Base-by-base conservation (phyloP, 2,329 filamentous ascomycete genomes). In the Colletotrichum liaoningense region DNA sequence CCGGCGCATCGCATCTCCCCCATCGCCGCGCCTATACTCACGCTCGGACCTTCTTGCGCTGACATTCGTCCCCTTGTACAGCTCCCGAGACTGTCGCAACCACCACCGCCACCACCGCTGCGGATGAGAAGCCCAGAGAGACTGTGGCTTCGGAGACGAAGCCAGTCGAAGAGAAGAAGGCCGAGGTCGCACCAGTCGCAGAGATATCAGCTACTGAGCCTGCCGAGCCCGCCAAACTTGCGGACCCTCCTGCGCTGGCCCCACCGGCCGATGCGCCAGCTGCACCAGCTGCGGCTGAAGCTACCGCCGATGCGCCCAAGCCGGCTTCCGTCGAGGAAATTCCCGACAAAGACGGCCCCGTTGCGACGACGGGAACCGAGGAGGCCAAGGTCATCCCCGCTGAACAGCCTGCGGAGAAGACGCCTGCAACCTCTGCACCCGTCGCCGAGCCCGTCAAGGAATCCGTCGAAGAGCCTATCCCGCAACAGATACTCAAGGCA, bases 271-370 rank as follows among this genome's bases (percentile, higher is more conserved):
- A 68, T 19, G 72, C 67, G 76, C 46, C 74, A 12, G 56, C 66
- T 9, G 68, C 54, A 14, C 54, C 74, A 16, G 59, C 66, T 12
- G 65, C 54, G 9, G 75, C 83, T 58, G 77, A 76, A 26, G 81
- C 81, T 19, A 79, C 81, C 8, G 81, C 81, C 22, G 76, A 83
- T 75, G 85, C 82, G 9, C 83, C 84, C 28, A 76, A 75, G 67
- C 65, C 72, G 5, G 73, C 71, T 26, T 56, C 67, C n/a, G 56
- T 76, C 30, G 65, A 71, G 28, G 73, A 75, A 19, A 63, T 63
- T 3, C 56, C 64, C 4, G 71, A 69, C 63, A 69, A 74, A 30
- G 75, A 76, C 1, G 72, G 63, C 0, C 75, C 80, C 1, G 74
- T 77, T 24, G 63, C 80, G 38, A 78, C 78, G 22, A 76, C 76